phyloP scores from a whole-genome alignment of 352 stramenopile genomes.

The Stephanocyclus meneghinianus region DNA sequence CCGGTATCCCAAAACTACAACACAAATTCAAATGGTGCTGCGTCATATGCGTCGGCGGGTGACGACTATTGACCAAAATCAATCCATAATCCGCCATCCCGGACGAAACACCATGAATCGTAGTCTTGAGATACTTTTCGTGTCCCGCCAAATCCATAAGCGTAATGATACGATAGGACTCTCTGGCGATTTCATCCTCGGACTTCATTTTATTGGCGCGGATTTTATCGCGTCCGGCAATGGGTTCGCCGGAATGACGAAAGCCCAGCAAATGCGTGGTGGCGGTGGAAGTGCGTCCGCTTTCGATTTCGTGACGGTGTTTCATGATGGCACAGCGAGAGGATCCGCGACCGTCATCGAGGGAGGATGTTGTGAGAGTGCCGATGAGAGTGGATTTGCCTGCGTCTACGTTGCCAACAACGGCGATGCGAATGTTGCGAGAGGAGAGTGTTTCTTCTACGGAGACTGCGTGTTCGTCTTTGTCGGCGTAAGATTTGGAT shows the following conservation, averaged over 20 bases:
- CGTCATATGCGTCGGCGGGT: conserved; percentile 84
- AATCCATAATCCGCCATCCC: conserved; percentile 94
- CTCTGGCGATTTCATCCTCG: conserved; percentile 78
- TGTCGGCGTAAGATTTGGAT: conserved; percentile 8
- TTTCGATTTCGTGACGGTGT: conserved; percentile 89
- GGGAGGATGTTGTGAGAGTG: conserved; percentile 89
- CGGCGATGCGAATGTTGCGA: conserved; percentile 78
- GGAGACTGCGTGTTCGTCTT: conserved; percentile 18
- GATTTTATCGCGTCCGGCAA: conserved; percentile 67
- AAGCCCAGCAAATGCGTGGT: conserved; percentile 87
- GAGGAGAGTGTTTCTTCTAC: conserved; percentile 74
- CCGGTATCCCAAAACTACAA: conserved; percentile 78
- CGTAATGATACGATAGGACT: conserved; percentile 82
- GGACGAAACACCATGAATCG: conserved; percentile 96
- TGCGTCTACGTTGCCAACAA: conserved; percentile 83
- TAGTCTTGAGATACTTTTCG: conserved; percentile 99
- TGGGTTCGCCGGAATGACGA: conserved; percentile 72
- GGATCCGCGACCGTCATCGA: conserved; percentile 94
- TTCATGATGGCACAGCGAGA: conserved; percentile 87
- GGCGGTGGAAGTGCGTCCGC: conserved; percentile 87
- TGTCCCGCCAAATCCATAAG: conserved; percentile 91
- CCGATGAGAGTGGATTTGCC: conserved; percentile 82
- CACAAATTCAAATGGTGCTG: conserved; percentile 83
- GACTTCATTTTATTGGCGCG: conserved; percentile 73
- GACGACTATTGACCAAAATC: conserved; percentile 86